phyloP scores from a whole-genome alignment of 1,284 basidiomycete species.

The Moesziomyces globuligerus region DNA sequence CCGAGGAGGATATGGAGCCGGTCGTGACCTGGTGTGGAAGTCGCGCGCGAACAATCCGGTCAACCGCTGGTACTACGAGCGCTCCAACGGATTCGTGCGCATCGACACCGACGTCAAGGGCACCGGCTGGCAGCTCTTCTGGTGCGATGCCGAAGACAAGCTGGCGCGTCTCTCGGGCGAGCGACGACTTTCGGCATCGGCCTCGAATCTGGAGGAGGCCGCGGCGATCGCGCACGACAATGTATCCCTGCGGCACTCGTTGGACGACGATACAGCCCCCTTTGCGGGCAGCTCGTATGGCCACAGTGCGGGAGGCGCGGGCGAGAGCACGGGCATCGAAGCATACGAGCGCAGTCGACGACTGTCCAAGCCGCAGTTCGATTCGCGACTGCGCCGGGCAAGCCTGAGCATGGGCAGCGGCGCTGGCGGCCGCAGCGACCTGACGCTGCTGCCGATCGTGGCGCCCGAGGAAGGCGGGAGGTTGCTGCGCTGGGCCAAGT shows the following conservation, averaged over 20 bases:
- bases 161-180: conserved; percentile 57
- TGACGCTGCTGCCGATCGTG: conserved; percentile 74
- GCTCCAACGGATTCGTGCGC: conserved; percentile 87
- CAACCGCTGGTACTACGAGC: conserved; percentile 99
- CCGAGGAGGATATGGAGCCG: conserved; percentile 83
- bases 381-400: conserved; percentile 41
- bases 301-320: background rate
- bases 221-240: conserved; percentile 38
- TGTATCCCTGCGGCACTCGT: conserved; percentile 24
- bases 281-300: conserved; percentile 1
- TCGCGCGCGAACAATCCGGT: conserved; percentile 91
- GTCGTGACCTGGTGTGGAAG: conserved; percentile 95
- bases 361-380: conserved; percentile 62
- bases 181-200: conserved; percentile 41
- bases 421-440: conserved; percentile 47
- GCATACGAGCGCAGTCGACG: conserved; percentile 36
- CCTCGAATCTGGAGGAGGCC: conserved; percentile 31
- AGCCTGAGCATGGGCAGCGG: conserved; percentile 62
- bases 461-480: conserved; percentile 84
- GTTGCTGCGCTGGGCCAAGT: conserved; percentile 78
- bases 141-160: conserved; percentile 94
- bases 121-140: conserved; percentile 85
- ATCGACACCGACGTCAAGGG: conserved; percentile 68
- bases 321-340: conserved; percentile 25
- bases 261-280: conserved; percentile 18